Evolutionary conservation across 2,329 filamentous ascomycete genomes (phyloP).

Genomic region (Ascomycota sp.): DNA sequence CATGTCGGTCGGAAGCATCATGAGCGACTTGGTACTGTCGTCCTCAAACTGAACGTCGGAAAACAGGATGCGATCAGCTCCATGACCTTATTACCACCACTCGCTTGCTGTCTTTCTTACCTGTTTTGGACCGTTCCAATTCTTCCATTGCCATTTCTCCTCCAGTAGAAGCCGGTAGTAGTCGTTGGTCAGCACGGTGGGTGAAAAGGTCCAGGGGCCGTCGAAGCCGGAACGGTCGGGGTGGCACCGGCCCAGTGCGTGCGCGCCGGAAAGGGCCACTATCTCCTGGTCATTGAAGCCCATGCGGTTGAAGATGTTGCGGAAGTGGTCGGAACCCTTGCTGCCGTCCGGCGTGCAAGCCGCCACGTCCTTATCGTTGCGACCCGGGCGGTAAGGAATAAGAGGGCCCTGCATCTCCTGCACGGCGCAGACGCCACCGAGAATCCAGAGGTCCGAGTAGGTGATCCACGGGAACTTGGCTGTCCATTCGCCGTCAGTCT

Average conservation of each 20-base stretch:
- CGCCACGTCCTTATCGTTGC: slow-evolving; percentile 54
- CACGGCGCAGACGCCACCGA: slow-evolving; percentile 65
- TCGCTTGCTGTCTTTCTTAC: too few species aligned
- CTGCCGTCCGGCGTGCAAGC: slow-evolving; percentile 83
- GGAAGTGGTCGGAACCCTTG: slow-evolving; percentile 63
- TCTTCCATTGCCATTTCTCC: slow-evolving; percentile 83
- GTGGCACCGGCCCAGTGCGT: slow-evolving; percentile 81
- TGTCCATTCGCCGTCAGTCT: too few species aligned
- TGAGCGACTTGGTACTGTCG: slow-evolving; percentile 65
- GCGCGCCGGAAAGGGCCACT: slow-evolving; percentile 69
- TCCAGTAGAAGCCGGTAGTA: slow-evolving; percentile 74
- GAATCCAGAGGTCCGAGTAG: slow-evolving; percentile 94
- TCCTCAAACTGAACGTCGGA: slow-evolving; percentile 69
- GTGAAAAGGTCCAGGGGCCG: slow-evolving; percentile 83
- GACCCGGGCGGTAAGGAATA: slow-evolving; percentile 78
- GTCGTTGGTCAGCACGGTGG: slow-evolving; percentile 83
- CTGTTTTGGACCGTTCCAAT: slow-evolving; percentile 79
- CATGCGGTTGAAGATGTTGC: slow-evolving; percentile 90
- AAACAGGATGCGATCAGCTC: too few species aligned
- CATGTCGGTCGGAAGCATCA: slow-evolving; percentile 95
- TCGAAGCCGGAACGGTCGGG: slow-evolving; percentile 70
- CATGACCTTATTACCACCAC: too few species aligned
- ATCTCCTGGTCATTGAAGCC: slow-evolving; percentile 96
- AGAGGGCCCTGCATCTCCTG: slow-evolving; percentile 87
- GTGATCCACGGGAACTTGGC: slow-evolving; percentile 80